A percentile compares a stretch with the other conserved stretches of the same genome.
These are phyloP conservation scores for Petunia hybrid DNA, from an alignment of 305 asterid species.

Conservation along the genomic window DNA sequence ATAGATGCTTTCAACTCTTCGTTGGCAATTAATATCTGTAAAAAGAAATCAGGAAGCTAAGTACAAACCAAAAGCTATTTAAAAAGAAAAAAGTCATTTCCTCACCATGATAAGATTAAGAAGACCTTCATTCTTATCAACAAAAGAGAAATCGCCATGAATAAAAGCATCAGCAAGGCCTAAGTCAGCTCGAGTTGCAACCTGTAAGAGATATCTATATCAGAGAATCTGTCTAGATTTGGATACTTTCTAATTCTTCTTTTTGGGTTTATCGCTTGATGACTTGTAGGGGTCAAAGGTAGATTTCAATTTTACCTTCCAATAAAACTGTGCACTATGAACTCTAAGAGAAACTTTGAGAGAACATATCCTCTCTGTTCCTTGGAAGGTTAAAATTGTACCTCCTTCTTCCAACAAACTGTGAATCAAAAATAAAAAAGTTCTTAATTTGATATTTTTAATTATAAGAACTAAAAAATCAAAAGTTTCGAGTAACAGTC, in stretches of 20 bases:
- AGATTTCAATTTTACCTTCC: slow-evolving; percentile 60
- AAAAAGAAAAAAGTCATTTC: neutral
- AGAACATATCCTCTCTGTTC: slow-evolving; percentile 44
- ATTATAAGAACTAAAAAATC: neutral
- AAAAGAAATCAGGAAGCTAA: slow-evolving; percentile 27
- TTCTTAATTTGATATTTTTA: neutral
- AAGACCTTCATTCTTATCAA: slow-evolving; percentile 70
- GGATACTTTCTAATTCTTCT: slow-evolving; percentile 40
- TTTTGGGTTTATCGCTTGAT: neutral
- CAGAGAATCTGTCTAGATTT: neutral
- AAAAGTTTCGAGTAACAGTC: neutral
- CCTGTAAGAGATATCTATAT: slow-evolving; percentile 39
- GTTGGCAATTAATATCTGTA: slow-evolving; percentile 74
- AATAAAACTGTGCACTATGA: slow-evolving; percentile 75
- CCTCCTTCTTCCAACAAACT: slow-evolving; percentile 87
- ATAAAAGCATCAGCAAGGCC: slow-evolving; percentile 92
- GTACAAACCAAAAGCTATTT: neutral
- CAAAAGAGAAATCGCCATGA: slow-evolving; percentile 76
- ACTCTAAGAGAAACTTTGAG: slow-evolving; percentile 68
- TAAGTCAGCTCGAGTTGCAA: slow-evolving; percentile 72
- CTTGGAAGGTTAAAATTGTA: slow-evolving; percentile 72
- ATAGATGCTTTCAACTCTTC: slow-evolving; percentile 56
- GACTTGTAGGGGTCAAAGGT: neutral
- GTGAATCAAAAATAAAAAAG: neutral
- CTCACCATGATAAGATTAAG: slow-evolving; percentile 79